Percentiles rank a stretch among this genome's conserved stretches.
These are phyloP conservation scores for Mucor mucedo DNA, from an alignment of 371 early-diverging fungal species.

Conservation along the genomic window DNA sequence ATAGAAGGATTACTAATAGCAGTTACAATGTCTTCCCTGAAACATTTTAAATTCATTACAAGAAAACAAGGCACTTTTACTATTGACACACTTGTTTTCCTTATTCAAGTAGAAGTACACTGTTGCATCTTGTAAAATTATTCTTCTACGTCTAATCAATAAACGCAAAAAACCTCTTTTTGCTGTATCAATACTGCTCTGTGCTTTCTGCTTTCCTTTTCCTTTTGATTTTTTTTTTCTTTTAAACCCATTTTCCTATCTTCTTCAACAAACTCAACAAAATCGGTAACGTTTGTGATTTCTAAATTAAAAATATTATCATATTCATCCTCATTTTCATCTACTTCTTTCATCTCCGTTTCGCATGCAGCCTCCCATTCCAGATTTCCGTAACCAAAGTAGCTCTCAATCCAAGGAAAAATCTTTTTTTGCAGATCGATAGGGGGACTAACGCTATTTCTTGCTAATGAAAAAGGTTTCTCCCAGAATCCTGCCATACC, in stretches of 20 bases:
- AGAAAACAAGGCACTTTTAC: background rate
- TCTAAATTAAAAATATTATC: background rate
- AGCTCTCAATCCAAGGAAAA: background rate
- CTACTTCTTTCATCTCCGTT: constrained; percentile 4
- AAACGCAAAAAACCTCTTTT: constrained; percentile 10
- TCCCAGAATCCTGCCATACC: constrained; percentile 16
- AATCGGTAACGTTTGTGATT: background rate
- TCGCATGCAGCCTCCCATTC: constrained; percentile 10
- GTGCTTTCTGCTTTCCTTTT: background rate
- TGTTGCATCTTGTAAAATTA: constrained; percentile 17
- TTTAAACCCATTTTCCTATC: background rate
- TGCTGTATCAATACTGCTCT: background rate
- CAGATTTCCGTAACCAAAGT: background rate
- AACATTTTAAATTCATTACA: background rate
- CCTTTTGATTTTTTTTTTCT: background rate
- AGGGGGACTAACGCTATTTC: background rate
- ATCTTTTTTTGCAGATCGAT: too few relatives aligned
- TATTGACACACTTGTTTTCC: constrained; percentile 9
- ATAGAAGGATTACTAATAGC: background rate
- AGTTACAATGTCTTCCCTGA: constrained; percentile 1
- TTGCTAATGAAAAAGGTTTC: constrained; percentile 1
- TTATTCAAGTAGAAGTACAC: constrained; percentile 7
- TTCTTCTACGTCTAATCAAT: constrained; percentile 15
- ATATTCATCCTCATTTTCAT: background rate
- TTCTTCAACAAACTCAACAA: constrained; percentile 5